Base-by-base conservation (phyloP, 2,329 filamentous ascomycete species). In the Colletotrichum sp. region DNA sequence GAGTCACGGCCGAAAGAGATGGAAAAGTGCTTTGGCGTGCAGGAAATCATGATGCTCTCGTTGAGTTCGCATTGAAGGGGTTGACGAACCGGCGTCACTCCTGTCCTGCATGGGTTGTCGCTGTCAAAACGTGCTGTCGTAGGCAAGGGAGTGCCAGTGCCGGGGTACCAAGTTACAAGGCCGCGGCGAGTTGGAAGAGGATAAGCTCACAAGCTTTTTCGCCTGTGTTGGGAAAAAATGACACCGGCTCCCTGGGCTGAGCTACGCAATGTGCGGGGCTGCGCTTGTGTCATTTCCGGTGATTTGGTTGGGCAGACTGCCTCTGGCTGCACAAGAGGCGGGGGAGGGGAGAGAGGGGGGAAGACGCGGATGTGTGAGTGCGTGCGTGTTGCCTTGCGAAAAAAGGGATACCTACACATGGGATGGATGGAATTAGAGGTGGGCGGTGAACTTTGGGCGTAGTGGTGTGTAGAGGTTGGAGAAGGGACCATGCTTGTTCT, bases 401-500 rank as follows among this genome's bases (percentile, higher is more conserved):
- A 59, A 62, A 38, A 15, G 55, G 29, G 11, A 34, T 7, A 59
- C n/a, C 57, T 43, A 63, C 21, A 67, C 55, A 67, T 67, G 65
- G 65, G 65, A 67, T 43, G 65, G 65, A 43, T 27, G 18, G 54
- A 57, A 43, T 43, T 43, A 43, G 18, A 36, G 27, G 13, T 59
- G 34, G 65, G 21, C 13, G 33, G 34, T 67, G 55, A 36, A 21
- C 21, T n/a, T 61, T 47, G 34, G 31, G 24, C 12, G 54, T 18
- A 43, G 38, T 43, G 38, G 15, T 12, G n/a, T 67, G 27, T 66
- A 31, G 27, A 61, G 31, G 43, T 27, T 51, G 38, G 38, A 43
- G 38, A 43, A 61, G 38, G 54, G 67, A 66, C 63, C 51, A 73
- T 70, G 43, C 54, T n/a, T 70, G 54, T 62, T 70, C 38, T 71